Base-by-base conservation (phyloP, 257 asterid genomes). In the Salvia hispanica region DNA sequence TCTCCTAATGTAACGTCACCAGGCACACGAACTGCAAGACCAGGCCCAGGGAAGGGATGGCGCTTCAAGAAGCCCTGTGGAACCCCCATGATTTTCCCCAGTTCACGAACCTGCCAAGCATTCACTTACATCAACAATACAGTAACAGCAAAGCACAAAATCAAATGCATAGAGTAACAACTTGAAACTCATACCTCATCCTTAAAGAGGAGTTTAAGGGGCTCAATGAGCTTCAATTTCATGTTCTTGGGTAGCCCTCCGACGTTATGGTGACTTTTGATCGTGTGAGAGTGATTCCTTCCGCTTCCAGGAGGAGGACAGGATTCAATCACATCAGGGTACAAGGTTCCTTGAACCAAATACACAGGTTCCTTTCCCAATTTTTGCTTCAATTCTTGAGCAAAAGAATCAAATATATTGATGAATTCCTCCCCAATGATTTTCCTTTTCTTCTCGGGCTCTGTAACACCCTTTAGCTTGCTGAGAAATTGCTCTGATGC, bases 281-380 rank as follows among this genome's bases (percentile, higher is more conserved):
- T 94, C 7, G 99, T 94, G 77, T 94, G 99, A 16, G 99, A 94
- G 84, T 91, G 99, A 33, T 95, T 87, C 74, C 89, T 84, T 71
- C 95, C 96, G 71, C 91, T 94, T 72, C 99, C 99, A 58, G 99
- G 99, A 50, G 99, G 99, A 0, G 97, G 97, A 74, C 96, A 94
- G 46, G 99, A 94, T 76, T 94, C 97, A 40, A 94, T 94, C 72
- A 94, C 92, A 72, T 94, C 99, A 33, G 99, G 99, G 64, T 94
- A 94, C 80, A 94, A 73, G 7, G 99, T 94, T 75, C 99, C 99
- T 80, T 94, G 99, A 78, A 91, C 97, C 71, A 91, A 80, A 79
- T 82, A 94, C 64, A 82, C 58, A 39, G 97, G 96, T 47, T 74
- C 87, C 60, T 52, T 88, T 12, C 96, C 96, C 15, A 85, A 67